A percentile compares a stretch with the other conserved stretches of the same genome.
Conservation (phyloP, 2,329 filamentous ascomycete species). For the Westerdykella sp. region DNA sequence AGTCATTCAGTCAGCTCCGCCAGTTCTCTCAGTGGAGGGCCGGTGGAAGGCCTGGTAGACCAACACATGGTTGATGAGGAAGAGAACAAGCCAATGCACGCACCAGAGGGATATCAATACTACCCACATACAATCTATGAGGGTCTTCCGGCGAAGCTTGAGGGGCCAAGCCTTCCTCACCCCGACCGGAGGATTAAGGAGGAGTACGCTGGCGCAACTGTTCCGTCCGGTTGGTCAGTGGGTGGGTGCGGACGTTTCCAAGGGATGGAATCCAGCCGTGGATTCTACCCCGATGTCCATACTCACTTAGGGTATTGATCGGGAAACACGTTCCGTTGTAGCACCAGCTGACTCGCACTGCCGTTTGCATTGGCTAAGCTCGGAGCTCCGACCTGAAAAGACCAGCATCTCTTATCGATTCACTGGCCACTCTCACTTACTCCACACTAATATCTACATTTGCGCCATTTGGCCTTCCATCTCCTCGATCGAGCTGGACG, state of each 20-base stretch:
- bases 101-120: slow-evolving; percentile 43
- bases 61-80: slow-evolving; percentile 37
- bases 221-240: slow-evolving; percentile 31
- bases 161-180: slow-evolving; percentile 25
- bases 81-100: slow-evolving; percentile 37
- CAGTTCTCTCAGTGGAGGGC: slow-evolving; percentile 36
- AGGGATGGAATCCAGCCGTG: slow-evolving; percentile 43
- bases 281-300: slow-evolving; percentile 43
- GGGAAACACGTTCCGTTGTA: neutral
- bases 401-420: too few species aligned
- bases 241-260: slow-evolving; percentile 41
- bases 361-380: too few species aligned
- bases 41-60: slow-evolving; percentile 38
- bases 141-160: slow-evolving; percentile 28
- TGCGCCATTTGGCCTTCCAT: too few species aligned
- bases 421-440: too few species aligned
- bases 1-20: slow-evolving; percentile 43
- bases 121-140: slow-evolving; percentile 43
- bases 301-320: slow-evolving; percentile 36
- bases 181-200: slow-evolving; percentile 39
- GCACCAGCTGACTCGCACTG: too few species aligned
- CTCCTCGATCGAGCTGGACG: too few species aligned
- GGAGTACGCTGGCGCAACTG: slow-evolving; percentile 35
- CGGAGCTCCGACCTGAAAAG: too few species aligned
- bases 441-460: too few species aligned